Evolutionary conservation across 75 land plant species (phyloP), one percentile per base, ranked within the genome.

Genomic region (Pinus albicaulis): DNA sequence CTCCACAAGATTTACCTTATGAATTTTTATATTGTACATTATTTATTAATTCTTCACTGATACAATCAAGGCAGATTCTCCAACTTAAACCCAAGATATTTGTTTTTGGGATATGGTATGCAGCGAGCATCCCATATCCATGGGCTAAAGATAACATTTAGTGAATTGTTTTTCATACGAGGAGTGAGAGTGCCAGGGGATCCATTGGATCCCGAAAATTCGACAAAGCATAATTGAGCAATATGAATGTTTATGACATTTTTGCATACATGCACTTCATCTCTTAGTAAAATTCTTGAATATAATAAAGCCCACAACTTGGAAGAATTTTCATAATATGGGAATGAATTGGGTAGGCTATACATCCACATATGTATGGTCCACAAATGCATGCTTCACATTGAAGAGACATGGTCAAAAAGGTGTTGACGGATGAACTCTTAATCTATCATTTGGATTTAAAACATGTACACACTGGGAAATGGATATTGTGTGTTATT

Each of bases 141-240:
- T 23, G 78, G 57, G 85, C 78, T 36, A 87, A 80, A 79, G 84
- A 81, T 1, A 92, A 95, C 79, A 87, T 92, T 56, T 95, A 95
- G 98, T 80, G 98, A 59, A 95, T 95, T 81, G 93, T 92, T 31
- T 95, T 95, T 83, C 57, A 95, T 62, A 95, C 92, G 0, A 95
- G 98, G 12, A 86, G 90, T 80, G 90, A 90, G 86, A 83, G 79
- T n/a, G 89, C 86, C 64, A 89, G 89, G 63, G 80, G 74, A 64
- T 24, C 44, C 16, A 80, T 92, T 22, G 98, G 98, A 8, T 65
- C 91, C 16, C 61, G 85, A 20, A 59, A 82, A 56, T 94, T 90
- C 57, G 95, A 94, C 82, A 86, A 87, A 60, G 72, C n/a, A n/a
- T n/a, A n/a, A n/a, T n/a, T n/a, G n/a, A n/a, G n/a, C n/a, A n/a